A percentile compares a stretch with the other conserved stretches of the same genome.
phyloP scores from a whole-genome alignment of 2,329 filamentous ascomycete genomes.

The Atkinsonella hypoxylon region DNA sequence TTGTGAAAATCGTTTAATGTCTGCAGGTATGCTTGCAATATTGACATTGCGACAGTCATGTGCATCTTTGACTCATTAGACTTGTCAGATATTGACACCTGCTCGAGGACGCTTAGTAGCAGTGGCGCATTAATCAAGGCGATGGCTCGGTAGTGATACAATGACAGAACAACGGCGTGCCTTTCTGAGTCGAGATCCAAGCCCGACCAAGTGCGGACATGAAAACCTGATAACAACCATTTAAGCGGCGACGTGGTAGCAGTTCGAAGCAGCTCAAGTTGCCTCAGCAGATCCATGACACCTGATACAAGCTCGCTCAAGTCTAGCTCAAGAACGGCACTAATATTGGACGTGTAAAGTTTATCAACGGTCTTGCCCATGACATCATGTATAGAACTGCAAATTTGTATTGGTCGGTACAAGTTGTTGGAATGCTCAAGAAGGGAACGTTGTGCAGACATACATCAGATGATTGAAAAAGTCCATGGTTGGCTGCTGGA shows the following conservation, averaged over 20 bases:
- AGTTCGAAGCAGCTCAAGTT: constrained; percentile 10
- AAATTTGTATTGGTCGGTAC: background rate
- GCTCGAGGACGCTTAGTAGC: constrained; percentile 11
- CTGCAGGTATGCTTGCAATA: constrained; percentile 13
- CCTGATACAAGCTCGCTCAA: constrained; percentile 9
- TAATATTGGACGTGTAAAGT: constrained; percentile 12
- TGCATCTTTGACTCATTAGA: constrained; percentile 7
- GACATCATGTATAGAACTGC: constrained; percentile 12
- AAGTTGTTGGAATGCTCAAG: background rate
- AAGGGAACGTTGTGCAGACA: background rate
- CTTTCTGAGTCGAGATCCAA: constrained; percentile 4
- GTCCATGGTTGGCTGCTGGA: constrained; percentile 5
- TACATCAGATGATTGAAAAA: constrained; percentile 13
- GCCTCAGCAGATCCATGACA: constrained; percentile 11
- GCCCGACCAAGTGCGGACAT: constrained; percentile 5
- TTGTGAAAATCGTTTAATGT: constrained; percentile 11
- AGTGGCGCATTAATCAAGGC: constrained; percentile 6
- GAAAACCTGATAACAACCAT: constrained; percentile 4
- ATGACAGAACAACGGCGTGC: constrained; percentile 8
- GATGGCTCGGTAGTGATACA: constrained; percentile 7
- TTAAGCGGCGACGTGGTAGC: constrained; percentile 1
- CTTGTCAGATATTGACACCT: constrained; percentile 5
- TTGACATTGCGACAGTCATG: constrained; percentile 8
- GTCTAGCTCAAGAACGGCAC: constrained; percentile 2
- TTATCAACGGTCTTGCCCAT: constrained; percentile 11